Evolutionary conservation across 208 protist species (phyloP).

Genomic region (Wallacemonas sp.): DNA sequence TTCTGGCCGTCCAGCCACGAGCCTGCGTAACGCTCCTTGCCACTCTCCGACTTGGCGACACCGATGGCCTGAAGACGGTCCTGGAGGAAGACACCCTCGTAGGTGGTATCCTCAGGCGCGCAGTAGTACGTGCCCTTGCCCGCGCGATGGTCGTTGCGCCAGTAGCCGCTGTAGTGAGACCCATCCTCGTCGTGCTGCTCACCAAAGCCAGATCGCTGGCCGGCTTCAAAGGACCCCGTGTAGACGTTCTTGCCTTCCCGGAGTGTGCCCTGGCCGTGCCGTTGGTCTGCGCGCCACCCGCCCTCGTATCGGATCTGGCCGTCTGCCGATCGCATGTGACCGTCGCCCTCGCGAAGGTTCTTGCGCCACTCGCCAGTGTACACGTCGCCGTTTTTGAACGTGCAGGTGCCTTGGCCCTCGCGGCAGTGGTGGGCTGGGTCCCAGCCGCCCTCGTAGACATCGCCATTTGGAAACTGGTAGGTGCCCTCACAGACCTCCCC

Average conservation of each 20-base stretch:
- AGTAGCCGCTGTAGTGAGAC: conserved; percentile 78
- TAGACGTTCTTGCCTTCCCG: conserved; percentile 56
- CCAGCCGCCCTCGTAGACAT: conserved; percentile 72
- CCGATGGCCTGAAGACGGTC: conserved; percentile 67
- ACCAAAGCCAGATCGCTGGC: conserved; percentile 67
- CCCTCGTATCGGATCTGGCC: conserved; percentile 68
- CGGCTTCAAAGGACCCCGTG: conserved; percentile 63
- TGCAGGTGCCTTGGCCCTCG: conserved; percentile 73
- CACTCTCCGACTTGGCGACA: conserved; percentile 9
- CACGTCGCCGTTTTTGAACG: conserved; percentile 64
- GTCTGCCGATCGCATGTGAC: conserved; percentile 25
- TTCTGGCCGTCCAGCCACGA: conserved; percentile 78
- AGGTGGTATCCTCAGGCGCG: conserved; percentile 48
- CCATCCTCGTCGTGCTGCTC: conserved; percentile 50
- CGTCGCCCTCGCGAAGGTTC: conserved; percentile 69
- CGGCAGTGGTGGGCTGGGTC: conserved; percentile 46
- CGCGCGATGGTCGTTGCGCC: conserved; percentile 61
- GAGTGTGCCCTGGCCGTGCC: conserved; percentile 72
- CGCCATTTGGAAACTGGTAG: conserved; percentile 84
- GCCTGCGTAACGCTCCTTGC: conserved; percentile 67
- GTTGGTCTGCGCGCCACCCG: conserved; percentile 58
- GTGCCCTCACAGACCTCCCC: conserved; percentile 40
- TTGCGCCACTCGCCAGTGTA: conserved; percentile 83
- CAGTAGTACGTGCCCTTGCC: conserved; percentile 65
- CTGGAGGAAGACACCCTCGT: conserved; percentile 79